phyloP scores from a whole-genome alignment of 495 filamentous ascomycete genomes.

The Entonaema liquescens region DNA sequence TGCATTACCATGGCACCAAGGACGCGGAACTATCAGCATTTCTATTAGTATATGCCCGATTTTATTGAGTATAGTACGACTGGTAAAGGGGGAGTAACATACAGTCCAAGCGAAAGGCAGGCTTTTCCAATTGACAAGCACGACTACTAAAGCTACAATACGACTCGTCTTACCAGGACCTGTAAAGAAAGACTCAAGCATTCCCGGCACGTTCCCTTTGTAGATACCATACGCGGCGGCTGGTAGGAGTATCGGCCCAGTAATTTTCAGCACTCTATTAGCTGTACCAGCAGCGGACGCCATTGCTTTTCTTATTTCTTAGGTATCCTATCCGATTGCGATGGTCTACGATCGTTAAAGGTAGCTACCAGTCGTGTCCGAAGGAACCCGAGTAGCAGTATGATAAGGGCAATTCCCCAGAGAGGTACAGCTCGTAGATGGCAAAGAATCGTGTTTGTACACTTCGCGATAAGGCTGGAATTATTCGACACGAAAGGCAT shows the following conservation, averaged over 20 bases:
- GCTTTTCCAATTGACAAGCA: slow-evolving; percentile 73
- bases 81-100: slow-evolving; percentile 41
- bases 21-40: slow-evolving; percentile 63
- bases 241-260: slow-evolving; percentile 47
- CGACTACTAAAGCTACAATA: slow-evolving; percentile 60
- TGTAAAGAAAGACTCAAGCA: slow-evolving; percentile 55
- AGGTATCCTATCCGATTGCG: neutral
- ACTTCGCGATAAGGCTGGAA: slow-evolving; percentile 39
- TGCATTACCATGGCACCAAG: slow-evolving; percentile 70
- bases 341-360: neutral
- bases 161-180: slow-evolving; percentile 60
- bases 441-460: slow-evolving; percentile 52
- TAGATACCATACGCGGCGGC: slow-evolving; percentile 53
- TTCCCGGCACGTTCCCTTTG: slow-evolving; percentile 48
- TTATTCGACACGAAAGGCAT: slow-evolving; percentile 40
- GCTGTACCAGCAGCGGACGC: slow-evolving; percentile 49
- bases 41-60: neutral
- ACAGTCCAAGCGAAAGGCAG: slow-evolving; percentile 82
- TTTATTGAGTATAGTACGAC: neutral
- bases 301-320: slow-evolving; percentile 45
- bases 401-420: slow-evolving; percentile 51
- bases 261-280: slow-evolving; percentile 47
- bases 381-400: slow-evolving; percentile 46
- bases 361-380: slow-evolving; percentile 29
- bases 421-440: slow-evolving; percentile 49